These are phyloP conservation scores for Ascochyta lentis DNA, from an alignment of 2,329 filamentous ascomycete genomes.

Conservation along the genomic window DNA sequence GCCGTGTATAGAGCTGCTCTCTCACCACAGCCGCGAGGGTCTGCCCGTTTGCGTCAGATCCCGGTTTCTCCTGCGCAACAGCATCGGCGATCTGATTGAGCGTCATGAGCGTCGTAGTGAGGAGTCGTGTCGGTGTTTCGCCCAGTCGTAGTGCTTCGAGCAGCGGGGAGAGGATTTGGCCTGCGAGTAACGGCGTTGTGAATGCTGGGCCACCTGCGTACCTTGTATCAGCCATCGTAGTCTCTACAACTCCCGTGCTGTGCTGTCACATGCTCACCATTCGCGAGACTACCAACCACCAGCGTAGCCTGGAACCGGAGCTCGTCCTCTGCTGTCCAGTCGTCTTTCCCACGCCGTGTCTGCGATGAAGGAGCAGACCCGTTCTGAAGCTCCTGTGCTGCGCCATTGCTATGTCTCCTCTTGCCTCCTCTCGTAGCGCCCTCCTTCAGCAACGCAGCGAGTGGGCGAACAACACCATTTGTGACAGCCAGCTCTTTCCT, in stretches of 20 bases:
- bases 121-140: conserved; percentile 69
- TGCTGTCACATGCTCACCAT: conserved; percentile 63
- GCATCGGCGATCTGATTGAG: conserved; percentile 75
- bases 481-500: conserved; percentile 82
- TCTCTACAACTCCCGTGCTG: background rate
- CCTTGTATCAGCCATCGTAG: conserved; percentile 25
- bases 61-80: conserved; percentile 61
- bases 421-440: conserved; percentile 54
- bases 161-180: conserved; percentile 71
- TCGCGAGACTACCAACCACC: conserved; percentile 82
- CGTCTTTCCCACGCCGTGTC: conserved; percentile 9
- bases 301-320: conserved; percentile 80
- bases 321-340: conserved; percentile 68
- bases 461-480: conserved; percentile 70
- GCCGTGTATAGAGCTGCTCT: conserved; percentile 65
- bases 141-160: conserved; percentile 72
- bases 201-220: conserved; percentile 77
- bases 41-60: conserved; percentile 57
- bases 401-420: conserved; percentile 52
- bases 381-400: conserved; percentile 12
- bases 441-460: conserved; percentile 61
- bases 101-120: conserved; percentile 75
- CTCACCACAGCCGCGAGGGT: conserved; percentile 44
- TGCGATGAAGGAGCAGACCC: background rate
- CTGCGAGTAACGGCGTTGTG: conserved; percentile 74